These are phyloP conservation scores for Neltuma alba DNA, from an alignment of 306 rosid genomes.

Conservation along the genomic window DNA sequence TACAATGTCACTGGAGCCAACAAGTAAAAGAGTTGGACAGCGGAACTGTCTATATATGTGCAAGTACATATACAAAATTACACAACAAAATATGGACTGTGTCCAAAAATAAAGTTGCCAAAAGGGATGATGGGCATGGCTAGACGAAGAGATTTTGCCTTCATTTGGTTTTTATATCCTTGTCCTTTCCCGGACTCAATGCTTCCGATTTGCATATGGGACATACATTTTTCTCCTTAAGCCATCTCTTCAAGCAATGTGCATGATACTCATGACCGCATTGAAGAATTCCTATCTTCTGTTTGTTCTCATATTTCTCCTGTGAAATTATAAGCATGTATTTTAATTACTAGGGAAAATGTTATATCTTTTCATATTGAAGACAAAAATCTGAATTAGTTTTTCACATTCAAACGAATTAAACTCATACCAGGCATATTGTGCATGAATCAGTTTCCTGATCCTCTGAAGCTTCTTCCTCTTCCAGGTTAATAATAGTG, in stretches of 20 bases:
- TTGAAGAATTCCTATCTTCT: constrained; percentile 72
- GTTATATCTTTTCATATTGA: background rate
- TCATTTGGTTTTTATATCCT: constrained; percentile 39
- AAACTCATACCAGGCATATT: constrained; percentile 68
- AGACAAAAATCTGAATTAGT: constrained; percentile 8
- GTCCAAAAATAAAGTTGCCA: constrained; percentile 48
- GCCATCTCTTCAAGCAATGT: constrained; percentile 80
- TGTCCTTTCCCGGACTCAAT: constrained; percentile 41
- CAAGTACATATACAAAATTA: constrained; percentile 59
- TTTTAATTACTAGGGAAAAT: constrained; percentile 6
- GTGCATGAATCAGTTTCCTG: constrained; percentile 59
- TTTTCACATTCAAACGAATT: background rate
- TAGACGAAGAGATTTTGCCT: constrained; percentile 26
- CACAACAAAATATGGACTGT: constrained; percentile 38
- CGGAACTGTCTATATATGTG: constrained; percentile 55
- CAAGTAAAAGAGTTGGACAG: constrained; percentile 64
- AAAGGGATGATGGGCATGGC: constrained; percentile 15
- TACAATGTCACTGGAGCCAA: constrained; percentile 67
- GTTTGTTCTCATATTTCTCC: constrained; percentile 70
- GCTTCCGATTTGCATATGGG: constrained; percentile 98
- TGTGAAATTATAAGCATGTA: constrained; percentile 33
- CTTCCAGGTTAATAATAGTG: constrained; percentile 42
- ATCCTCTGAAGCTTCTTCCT: constrained; percentile 45
- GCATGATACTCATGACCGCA: constrained; percentile 95
- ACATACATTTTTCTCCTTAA: constrained; percentile 81